Evolutionary conservation across 2,329 filamentous ascomycete genomes (phyloP).

Genomic region (Nothophaeocryptopus gaeumannii): DNA sequence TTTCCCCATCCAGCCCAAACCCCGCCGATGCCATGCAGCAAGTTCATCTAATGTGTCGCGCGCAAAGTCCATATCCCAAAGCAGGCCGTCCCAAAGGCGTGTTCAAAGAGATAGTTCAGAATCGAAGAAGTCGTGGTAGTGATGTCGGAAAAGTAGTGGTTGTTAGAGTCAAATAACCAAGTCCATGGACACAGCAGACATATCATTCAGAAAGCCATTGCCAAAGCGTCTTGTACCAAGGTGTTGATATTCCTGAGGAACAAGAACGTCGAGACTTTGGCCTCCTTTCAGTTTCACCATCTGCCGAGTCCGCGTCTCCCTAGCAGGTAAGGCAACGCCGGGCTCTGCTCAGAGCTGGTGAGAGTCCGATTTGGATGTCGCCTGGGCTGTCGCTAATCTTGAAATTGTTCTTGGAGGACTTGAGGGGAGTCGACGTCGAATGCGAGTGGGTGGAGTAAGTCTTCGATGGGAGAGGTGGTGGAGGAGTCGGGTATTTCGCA

Average conservation of each 20-base stretch:
- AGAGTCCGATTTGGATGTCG: slow-evolving; percentile 19
- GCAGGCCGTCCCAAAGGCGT: too few species aligned
- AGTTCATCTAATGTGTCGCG: too few species aligned
- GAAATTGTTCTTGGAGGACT: too few species aligned
- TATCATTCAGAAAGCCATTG: slow-evolving; percentile 19
- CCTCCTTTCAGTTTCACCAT: slow-evolving; percentile 4
- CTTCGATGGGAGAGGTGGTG: background rate
- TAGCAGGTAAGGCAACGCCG: slow-evolving; percentile 16
- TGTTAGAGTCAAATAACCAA: background rate
- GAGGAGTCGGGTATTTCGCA: slow-evolving; percentile 10
- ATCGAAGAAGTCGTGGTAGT: too few species aligned
- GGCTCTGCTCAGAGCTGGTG: slow-evolving; percentile 5
- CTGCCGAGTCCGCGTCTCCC: slow-evolving; percentile 22
- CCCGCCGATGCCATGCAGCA: too few species aligned
- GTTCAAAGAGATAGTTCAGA: too few species aligned
- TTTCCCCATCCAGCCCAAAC: too few species aligned
- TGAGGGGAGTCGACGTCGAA: too few species aligned
- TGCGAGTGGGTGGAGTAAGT: background rate
- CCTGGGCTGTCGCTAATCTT: slow-evolving; percentile 2
- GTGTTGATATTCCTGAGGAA: slow-evolving; percentile 4
- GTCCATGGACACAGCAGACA: background rate
- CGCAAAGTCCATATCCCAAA: too few species aligned
- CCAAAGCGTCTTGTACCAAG: slow-evolving; percentile 22
- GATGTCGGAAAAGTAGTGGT: too few species aligned
- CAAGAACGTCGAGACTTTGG: background rate